Conservation (phyloP, 805 yeast species). For the Candida andamanensis region DNA sequence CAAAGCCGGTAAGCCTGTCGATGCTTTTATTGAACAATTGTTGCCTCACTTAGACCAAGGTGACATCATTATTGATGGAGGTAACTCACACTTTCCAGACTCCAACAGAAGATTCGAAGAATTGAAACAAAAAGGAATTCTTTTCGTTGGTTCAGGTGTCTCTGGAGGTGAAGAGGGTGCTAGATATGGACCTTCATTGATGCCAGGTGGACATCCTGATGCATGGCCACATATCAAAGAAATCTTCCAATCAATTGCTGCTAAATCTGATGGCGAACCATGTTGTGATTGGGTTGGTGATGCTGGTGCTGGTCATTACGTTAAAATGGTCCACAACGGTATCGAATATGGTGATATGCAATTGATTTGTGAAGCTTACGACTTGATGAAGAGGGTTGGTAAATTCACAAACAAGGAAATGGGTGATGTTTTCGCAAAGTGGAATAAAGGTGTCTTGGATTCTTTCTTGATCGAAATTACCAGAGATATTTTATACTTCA, state of each 20-base stretch:
- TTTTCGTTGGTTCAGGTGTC: slow-evolving; percentile 97
- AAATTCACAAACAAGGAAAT: slow-evolving; percentile 87
- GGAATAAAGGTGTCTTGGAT: slow-evolving; percentile 98
- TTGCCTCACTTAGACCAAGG: slow-evolving; percentile 91
- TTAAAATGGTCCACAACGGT: slow-evolving; percentile 99
- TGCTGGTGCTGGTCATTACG: slow-evolving; percentile 98
- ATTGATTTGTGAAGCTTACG: slow-evolving; percentile 96
- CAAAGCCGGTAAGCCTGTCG: slow-evolving; percentile 96
- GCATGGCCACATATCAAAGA: slow-evolving; percentile 99
- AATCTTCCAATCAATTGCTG: slow-evolving; percentile 93
- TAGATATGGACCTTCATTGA: slow-evolving; percentile 96
- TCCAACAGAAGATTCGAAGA: slow-evolving; percentile 94
- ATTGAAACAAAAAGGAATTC: slow-evolving; percentile 78
- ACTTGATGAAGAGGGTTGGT: slow-evolving; percentile 90
- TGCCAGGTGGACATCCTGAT: slow-evolving; percentile 98
- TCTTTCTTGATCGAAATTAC: slow-evolving; percentile 96
- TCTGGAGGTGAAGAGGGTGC: slow-evolving; percentile 99
- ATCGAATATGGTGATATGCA: slow-evolving; percentile 99
- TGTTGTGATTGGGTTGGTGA: slow-evolving; percentile 99
- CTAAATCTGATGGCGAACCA: slow-evolving; percentile 97
- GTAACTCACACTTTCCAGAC: slow-evolving; percentile 99
- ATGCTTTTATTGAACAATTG: slow-evolving; percentile 80
- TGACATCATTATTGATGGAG: slow-evolving; percentile 98
- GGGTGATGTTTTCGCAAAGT: slow-evolving; percentile 82
- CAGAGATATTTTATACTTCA: slow-evolving; percentile 84